Percentiles rank a stretch among this genome's conserved stretches.
These are phyloP conservation scores for Pyricularia grisea DNA, from an alignment of 2,329 filamentous ascomycete species.

Conservation along the genomic window DNA sequence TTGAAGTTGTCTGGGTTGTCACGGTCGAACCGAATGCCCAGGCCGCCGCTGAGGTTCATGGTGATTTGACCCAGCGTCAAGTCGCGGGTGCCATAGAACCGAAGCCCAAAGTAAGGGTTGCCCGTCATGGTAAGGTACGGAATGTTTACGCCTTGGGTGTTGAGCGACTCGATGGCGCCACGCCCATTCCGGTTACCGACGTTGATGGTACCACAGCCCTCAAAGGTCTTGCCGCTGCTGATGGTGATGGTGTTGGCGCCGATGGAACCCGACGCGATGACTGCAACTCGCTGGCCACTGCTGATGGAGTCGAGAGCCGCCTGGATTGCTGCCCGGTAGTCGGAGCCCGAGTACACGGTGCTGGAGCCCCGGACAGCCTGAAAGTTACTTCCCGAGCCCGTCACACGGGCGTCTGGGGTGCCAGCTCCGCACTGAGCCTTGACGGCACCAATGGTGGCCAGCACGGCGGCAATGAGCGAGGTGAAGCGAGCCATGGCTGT, in stretches of 20 bases:
- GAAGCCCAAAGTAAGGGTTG: slow-evolving; percentile 46
- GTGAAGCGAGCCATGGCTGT: slow-evolving; percentile 23
- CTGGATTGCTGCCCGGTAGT: slow-evolving; percentile 46
- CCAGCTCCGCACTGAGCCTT: slow-evolving; percentile 38
- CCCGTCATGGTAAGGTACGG: slow-evolving; percentile 49
- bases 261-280: slow-evolving; percentile 45
- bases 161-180: slow-evolving; percentile 43
- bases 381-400: slow-evolving; percentile 33
- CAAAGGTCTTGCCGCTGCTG: slow-evolving; percentile 43
- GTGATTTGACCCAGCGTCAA: slow-evolving; percentile 41
- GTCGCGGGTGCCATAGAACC: slow-evolving; percentile 41
- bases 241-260: slow-evolving; percentile 42
- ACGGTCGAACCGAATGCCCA: slow-evolving; percentile 49
- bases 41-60: slow-evolving; percentile 42
- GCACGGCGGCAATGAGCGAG: slow-evolving; percentile 25
- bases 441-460: slow-evolving; percentile 28
- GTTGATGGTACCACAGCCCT: slow-evolving; percentile 49
- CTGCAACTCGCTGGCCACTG: slow-evolving; percentile 41
- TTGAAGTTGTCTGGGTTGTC: slow-evolving; percentile 41
- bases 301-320: slow-evolving; percentile 40
- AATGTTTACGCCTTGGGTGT: slow-evolving; percentile 37
- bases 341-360: slow-evolving; percentile 39
- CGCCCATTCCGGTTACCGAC: slow-evolving; percentile 28
- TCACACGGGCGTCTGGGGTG: slow-evolving; percentile 33
- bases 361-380: slow-evolving; percentile 31